phyloP scores from a whole-genome alignment of 768 basidiomycete species.

The Phanerodontia chrysosporium region DNA sequence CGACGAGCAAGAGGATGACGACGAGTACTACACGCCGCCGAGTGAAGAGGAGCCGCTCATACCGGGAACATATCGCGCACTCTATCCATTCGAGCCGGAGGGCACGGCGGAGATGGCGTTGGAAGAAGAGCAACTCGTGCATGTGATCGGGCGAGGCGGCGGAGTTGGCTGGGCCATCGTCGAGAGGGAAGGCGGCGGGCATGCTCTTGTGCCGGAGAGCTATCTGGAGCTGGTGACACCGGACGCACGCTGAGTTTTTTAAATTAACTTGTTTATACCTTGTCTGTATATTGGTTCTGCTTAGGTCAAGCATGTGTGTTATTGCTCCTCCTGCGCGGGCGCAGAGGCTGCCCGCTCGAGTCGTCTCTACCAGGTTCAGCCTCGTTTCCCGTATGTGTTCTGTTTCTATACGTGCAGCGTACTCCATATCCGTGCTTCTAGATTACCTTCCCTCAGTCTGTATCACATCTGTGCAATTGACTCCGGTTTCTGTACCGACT shows the following conservation, averaged over 20 bases:
- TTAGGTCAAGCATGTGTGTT: not conserved
- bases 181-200: slow-evolving; percentile 40
- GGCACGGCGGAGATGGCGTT: slow-evolving; percentile 81
- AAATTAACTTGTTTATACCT: not conserved
- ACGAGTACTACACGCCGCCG: slow-evolving; percentile 22
- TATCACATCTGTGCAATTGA: not conserved
- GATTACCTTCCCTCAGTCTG: not conserved
- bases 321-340: not conserved
- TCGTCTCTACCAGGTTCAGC: not conserved
- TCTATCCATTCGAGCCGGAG: slow-evolving; percentile 78
- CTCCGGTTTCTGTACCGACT: not conserved
- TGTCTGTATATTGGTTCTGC: not conserved
- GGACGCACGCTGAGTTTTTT: slow-evolving; percentile 14
- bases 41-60: slow-evolving; percentile 37
- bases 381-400: not conserved
- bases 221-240: slow-evolving; percentile 60
- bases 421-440: not conserved
- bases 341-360: not conserved
- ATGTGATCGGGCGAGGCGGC: slow-evolving; percentile 69
- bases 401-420: not conserved
- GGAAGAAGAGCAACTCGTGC: slow-evolving; percentile 71
- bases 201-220: slow-evolving; percentile 77
- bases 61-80: slow-evolving; percentile 72
- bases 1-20: slow-evolving; percentile 27
- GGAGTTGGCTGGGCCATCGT: slow-evolving; percentile 82